These are phyloP conservation scores for Cercospora zeina DNA, from an alignment of 2,329 filamentous ascomycete species.

Conservation along the genomic window DNA sequence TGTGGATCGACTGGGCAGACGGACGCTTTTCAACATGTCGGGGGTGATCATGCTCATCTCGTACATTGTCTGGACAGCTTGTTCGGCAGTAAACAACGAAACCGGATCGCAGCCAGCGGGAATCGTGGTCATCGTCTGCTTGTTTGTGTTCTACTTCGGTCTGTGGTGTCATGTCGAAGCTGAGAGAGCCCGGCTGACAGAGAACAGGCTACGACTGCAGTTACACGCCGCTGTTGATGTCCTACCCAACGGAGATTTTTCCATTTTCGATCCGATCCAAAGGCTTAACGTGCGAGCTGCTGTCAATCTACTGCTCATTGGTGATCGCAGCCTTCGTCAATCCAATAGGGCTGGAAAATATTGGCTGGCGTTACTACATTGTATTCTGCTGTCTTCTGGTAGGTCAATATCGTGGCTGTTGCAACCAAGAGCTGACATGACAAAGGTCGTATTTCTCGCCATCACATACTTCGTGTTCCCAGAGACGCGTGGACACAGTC, in stretches of 20 bases:
- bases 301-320: conserved; percentile 34
- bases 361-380: conserved; percentile 39
- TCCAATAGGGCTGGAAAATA: conserved; percentile 40
- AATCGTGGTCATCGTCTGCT: conserved; percentile 31
- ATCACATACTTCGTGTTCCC: conserved; percentile 39
- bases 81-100: conserved; percentile 26
- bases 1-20: conserved; percentile 24
- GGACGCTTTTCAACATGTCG: conserved; percentile 25
- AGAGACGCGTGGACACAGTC: conserved; percentile 35
- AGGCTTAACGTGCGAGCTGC: conserved; percentile 32
- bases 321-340: conserved; percentile 42
- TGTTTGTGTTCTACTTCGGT: conserved; percentile 30
- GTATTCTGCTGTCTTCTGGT: conserved; percentile 43
- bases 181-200: neutral
- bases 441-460: conserved; percentile 28
- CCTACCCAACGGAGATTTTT: conserved; percentile 33
- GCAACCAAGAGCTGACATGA: neutral
- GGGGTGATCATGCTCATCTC: conserved; percentile 25
- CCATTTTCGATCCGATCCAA: conserved; percentile 33
- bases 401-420: conserved; percentile 14
- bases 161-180: neutral
- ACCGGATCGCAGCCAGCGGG: conserved; percentile 28
- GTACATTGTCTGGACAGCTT: conserved; percentile 27
- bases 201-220: conserved; percentile 26
- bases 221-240: conserved; percentile 31